Evolutionary conservation across 2,329 filamentous ascomycete species (phyloP).

Genomic region (Colletotrichum nymphaeae): DNA sequence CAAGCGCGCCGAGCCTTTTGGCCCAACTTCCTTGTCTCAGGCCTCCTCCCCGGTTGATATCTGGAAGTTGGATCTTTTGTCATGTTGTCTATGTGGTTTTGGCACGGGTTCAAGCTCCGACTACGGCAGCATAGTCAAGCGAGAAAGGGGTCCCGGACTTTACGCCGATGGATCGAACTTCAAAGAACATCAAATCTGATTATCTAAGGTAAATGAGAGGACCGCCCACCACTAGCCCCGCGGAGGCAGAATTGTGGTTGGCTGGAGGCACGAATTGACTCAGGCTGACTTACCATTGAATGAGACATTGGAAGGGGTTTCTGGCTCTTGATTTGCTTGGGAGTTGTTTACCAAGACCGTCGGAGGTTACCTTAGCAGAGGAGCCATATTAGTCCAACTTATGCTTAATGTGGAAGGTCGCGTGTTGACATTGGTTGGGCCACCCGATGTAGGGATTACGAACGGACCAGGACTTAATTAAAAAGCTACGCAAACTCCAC

Average conservation of each 20-base stretch:
- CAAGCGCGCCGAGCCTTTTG: background rate
- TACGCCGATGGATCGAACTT: background rate
- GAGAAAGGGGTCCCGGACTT: background rate
- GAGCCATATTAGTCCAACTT: constrained; percentile 15
- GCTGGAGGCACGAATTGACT: background rate
- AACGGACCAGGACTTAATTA: constrained; percentile 2
- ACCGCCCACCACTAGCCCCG: background rate
- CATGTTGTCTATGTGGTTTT: too few species aligned
- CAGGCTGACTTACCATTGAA: background rate
- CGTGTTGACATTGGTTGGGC: constrained; percentile 2
- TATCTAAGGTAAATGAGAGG: background rate
- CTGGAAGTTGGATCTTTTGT: constrained; percentile 3
- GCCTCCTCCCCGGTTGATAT: background rate
- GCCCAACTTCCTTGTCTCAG: background rate
- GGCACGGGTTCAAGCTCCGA: background rate
- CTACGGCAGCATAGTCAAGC: background rate
- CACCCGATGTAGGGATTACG: background rate
- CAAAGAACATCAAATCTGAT: background rate
- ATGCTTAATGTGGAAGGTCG: constrained; percentile 35
- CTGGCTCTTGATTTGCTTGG: background rate
- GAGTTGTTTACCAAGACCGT: background rate
- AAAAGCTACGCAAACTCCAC: constrained; percentile 18
- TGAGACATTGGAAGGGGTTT: background rate
- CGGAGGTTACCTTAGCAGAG: constrained; percentile 6
- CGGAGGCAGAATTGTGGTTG: background rate